These are phyloP conservation scores for Cruciata laevipes DNA, from an alignment of 257 asterid species.

Conservation along the genomic window DNA sequence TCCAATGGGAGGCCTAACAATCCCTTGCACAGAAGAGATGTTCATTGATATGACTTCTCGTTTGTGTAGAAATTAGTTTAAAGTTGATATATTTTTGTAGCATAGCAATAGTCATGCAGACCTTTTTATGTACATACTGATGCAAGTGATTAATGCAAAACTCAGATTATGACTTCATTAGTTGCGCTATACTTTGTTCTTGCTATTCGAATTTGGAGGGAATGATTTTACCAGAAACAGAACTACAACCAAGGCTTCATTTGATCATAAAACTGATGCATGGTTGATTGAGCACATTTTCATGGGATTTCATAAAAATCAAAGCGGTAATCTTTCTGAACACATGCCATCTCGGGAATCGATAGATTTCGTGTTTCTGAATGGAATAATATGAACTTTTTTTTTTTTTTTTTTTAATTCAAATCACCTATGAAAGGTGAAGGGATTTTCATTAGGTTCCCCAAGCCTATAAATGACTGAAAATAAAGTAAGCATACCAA, in stretches of 20 bases:
- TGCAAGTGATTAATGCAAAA: background rate
- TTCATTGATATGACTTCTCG: constrained; percentile 35
- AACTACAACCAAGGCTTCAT: background rate
- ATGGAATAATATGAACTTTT: too few relatives aligned
- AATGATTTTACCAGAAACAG: background rate
- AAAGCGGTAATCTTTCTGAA: too few relatives aligned
- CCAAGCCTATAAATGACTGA: too few relatives aligned
- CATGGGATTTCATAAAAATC: too few relatives aligned
- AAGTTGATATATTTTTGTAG: background rate
- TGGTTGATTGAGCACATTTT: too few relatives aligned
- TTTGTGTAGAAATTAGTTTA: background rate
- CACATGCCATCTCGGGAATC: background rate
- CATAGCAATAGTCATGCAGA: background rate
- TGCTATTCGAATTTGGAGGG: background rate
- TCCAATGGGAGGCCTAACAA: constrained; percentile 59
- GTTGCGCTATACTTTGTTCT: too few relatives aligned
- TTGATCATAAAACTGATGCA: too few relatives aligned
- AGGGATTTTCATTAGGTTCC: too few relatives aligned
- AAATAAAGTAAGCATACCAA: too few relatives aligned
- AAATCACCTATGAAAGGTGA: too few relatives aligned
- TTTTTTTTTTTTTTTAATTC: too few relatives aligned
- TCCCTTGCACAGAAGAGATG: constrained; percentile 43
- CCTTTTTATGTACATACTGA: too few relatives aligned
- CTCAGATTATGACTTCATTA: background rate
- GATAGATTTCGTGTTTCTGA: background rate